A percentile compares a stretch with the other conserved stretches of the same genome.
These are phyloP conservation scores for Eleusine coracana DNA, from an alignment of 176 grass and related monocot species.

Conservation along the genomic window DNA sequence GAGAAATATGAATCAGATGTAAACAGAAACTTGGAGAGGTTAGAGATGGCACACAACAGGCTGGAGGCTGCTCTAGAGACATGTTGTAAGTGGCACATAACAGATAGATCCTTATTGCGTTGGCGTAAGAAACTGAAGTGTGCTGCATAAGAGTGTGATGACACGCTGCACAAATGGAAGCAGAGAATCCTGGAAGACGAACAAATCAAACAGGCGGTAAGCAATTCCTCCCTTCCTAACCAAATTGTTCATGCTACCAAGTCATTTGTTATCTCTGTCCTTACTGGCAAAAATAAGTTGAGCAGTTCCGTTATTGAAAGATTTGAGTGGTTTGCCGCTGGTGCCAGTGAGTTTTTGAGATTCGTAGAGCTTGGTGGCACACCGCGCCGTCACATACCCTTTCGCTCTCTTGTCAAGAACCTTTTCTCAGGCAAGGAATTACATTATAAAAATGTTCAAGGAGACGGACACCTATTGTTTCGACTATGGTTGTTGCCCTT, in stretches of 20 bases:
- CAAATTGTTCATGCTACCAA: neutral
- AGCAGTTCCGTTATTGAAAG: neutral
- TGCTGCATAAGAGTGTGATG: constrained; percentile 9
- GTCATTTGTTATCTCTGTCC: neutral
- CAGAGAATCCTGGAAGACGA: neutral
- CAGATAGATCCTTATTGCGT: neutral
- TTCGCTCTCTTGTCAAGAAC: neutral
- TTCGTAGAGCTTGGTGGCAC: constrained; percentile 6
- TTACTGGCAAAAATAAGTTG: neutral
- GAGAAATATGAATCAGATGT: neutral
- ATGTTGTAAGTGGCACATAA: constrained; percentile 11
- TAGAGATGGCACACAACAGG: constrained; percentile 33
- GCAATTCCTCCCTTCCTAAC: neutral
- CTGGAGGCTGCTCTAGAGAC: constrained; percentile 14
- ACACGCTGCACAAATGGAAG: neutral
- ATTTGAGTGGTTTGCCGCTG: constrained; percentile 21
- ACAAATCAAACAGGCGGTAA: neutral
- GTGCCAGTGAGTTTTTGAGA: constrained; percentile 16
- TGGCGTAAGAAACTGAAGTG: constrained; percentile 7
- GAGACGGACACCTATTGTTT: neutral
- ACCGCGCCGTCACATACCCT: neutral
- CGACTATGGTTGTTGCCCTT: neutral
- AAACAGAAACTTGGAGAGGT: constrained; percentile 23
- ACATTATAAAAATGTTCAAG: neutral
- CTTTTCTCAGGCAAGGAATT: neutral